Base-by-base conservation (phyloP, 169 alveolate genomes). In the Plasmodium malariae region DNA sequence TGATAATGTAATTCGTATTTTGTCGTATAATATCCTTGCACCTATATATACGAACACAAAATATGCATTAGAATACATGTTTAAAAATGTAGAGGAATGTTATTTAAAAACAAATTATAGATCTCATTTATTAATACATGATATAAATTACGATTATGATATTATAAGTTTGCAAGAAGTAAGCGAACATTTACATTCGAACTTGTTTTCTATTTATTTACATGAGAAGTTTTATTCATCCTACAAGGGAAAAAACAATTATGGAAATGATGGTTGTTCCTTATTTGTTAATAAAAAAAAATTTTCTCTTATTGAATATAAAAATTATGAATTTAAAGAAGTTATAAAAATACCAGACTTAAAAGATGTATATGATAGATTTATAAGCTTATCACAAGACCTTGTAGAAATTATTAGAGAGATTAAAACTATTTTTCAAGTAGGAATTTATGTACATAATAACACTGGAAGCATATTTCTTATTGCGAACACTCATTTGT, bases 201-300 rank as follows among this genome's bases (percentile, higher is more conserved):
- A 68, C 30, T 59, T 83, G 24, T 83, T 83, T 60, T 67, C 62
- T 51, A 62, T 69, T 4, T 83, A 54, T 57, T 72, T 83, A 19
- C 26, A 83, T 83, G 74, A 83, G 32, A 57, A 83, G 6, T 83
- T 30, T 48, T 83, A 67, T 55, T 60, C 86, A 21, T 54, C 48
- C 2, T 83, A 83, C 60, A 68, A 68, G 36, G 74, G 86, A 36
- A 83, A 83, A 71, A 83, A 24, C 43, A 51, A 30, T 12, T 14
- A 21, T 43, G 91, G 91, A 67, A 83, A 69, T 83, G 91, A 83
- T 57, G 91, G 91, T 0, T 83, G 91, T 24, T 83, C 91, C 74
- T 69, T 83, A 67, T 83, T 83, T 68, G 91, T 83, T 19, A 83
- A 68, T 68, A 83, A 83, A 68, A 68, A 83, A 34, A 83, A 83